phyloP scores from a whole-genome alignment of 2,329 filamentous ascomycete species.

The Talaromyces albobiverticillius region DNA sequence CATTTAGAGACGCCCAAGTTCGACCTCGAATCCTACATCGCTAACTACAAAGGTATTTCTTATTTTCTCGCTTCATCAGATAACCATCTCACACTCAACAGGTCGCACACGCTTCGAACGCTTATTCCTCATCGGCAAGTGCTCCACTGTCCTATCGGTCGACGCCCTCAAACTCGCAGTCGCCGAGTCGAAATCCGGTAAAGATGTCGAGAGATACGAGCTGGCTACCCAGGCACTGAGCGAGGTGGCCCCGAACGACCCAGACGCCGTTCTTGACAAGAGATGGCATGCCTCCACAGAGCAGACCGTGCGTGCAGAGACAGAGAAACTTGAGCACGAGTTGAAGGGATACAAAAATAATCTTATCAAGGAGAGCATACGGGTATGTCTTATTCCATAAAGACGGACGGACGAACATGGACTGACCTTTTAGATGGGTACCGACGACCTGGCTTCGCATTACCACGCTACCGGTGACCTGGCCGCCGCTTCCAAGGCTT shows the following conservation, averaged over 20 bases:
- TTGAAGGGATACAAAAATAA: slow-evolving; percentile 95
- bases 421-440: slow-evolving; percentile 67
- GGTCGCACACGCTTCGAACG: slow-evolving; percentile 79
- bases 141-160: slow-evolving; percentile 69
- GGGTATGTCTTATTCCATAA: slow-evolving; percentile 53
- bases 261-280: slow-evolving; percentile 64
- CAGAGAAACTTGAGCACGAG: slow-evolving; percentile 74
- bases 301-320: slow-evolving; percentile 66
- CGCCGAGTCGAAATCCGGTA: slow-evolving; percentile 70
- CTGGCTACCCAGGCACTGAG: slow-evolving; percentile 65
- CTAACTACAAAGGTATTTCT: slow-evolving; percentile 75
- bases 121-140: slow-evolving; percentile 75
- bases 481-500: slow-evolving; percentile 70
- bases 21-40: slow-evolving; percentile 85
- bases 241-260: slow-evolving; percentile 62
- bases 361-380: slow-evolving; percentile 92
- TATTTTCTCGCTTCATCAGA: not conserved
- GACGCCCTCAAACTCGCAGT: slow-evolving; percentile 81
- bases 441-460: slow-evolving; percentile 86
- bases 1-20: slow-evolving; percentile 73
- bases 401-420: slow-evolving; percentile 1
- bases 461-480: slow-evolving; percentile 76
- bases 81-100: slow-evolving; percentile 33
- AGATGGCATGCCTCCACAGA: slow-evolving; percentile 72
- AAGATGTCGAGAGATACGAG: slow-evolving; percentile 69